Evolutionary conservation across 2,329 filamentous ascomycete genomes (phyloP), one percentile per base, ranked within the genome.

Genomic region (Fusarium aywerte): DNA sequence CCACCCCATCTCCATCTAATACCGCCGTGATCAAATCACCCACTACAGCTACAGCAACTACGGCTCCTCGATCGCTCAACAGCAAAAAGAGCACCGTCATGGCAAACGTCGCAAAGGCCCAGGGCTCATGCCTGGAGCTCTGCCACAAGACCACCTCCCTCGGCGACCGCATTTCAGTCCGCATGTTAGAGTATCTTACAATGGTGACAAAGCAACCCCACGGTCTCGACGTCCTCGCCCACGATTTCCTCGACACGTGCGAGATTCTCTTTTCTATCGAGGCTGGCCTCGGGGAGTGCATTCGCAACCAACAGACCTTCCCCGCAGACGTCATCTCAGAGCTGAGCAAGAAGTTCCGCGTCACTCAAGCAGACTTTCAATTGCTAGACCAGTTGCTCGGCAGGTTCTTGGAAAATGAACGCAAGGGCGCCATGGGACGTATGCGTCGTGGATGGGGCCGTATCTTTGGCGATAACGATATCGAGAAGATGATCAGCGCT

Each of bases 261-360:
- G 84, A 88, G 53, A 85, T 88, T 39, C 80, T 92, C 39, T 90
- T 88, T 81, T 85, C 87, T n/a, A 88, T 91, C 63, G 88, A 91
- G 76, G 84, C 87, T 21, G 89, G 89, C 7, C 81, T 92, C 52
- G 76, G 79, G n/a, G 84, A 88, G 69, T 83, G 81, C 42, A 76
- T 80, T 29, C 80, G 82, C 38, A 82, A 80, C 20, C 78, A 80
- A 16, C 84, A 86, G 66, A 78, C 81, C 16, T 82, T 91, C 18
- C 87, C 89, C 0, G 70, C 77, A 6, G 88, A 91, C 55, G 85
- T 90, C 76, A 80, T 86, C 29, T 78, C 82, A n/a, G 89, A 90
- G 75, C 81, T 92, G 44, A 86, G 87, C 70, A 85, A 84, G 75
- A 89, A 89, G 69, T 88, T 91, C 72, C 83, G 84, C 33, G 82